A percentile compares a stretch with the other conserved stretches of the same genome.
Evolutionary conservation across 768 basidiomycete species (phyloP).

Genomic region (Favolaschia claudopus): DNA sequence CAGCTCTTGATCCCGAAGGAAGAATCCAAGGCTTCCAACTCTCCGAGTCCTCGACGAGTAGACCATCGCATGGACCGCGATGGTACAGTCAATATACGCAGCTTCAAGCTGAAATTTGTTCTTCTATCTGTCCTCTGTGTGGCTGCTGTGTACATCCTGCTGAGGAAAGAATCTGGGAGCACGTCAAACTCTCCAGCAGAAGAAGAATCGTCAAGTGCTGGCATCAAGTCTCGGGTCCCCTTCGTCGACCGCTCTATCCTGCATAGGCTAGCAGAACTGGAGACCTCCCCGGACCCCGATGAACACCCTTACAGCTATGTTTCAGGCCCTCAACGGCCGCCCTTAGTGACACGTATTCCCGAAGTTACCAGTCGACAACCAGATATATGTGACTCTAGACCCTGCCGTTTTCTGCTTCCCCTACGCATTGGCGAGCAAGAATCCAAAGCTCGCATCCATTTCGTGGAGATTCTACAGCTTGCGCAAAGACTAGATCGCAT

Average conservation of each 20-base stretch:
- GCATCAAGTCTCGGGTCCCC: conserved; percentile 16
- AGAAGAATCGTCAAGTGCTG: too few species aligned
- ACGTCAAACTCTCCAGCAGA: background rate
- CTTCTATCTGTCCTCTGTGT: background rate
- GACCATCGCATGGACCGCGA: background rate
- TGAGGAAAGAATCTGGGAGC: background rate
- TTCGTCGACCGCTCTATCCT: conserved; percentile 37
- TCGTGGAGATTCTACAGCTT: conserved; percentile 60
- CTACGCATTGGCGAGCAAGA: conserved; percentile 63
- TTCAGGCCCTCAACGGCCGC: conserved; percentile 36
- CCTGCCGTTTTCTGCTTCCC: conserved; percentile 58
- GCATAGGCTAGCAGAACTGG: conserved; percentile 33
- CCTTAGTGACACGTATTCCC: conserved; percentile 43
- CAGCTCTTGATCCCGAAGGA: background rate
- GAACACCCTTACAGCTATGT: conserved; percentile 20
- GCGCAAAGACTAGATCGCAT: conserved; percentile 59
- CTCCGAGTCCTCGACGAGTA: too few species aligned
- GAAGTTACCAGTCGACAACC: conserved; percentile 21
- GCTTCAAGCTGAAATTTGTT: conserved; percentile 3
- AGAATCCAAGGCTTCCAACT: background rate
- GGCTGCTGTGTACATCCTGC: background rate
- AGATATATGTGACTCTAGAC: background rate
- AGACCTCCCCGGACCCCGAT: conserved; percentile 24
- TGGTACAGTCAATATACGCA: background rate
- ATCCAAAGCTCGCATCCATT: conserved; percentile 62